These are phyloP conservation scores for Botryococcus braunii DNA, from an alignment of 163 green algal species.

Conservation along the genomic window DNA sequence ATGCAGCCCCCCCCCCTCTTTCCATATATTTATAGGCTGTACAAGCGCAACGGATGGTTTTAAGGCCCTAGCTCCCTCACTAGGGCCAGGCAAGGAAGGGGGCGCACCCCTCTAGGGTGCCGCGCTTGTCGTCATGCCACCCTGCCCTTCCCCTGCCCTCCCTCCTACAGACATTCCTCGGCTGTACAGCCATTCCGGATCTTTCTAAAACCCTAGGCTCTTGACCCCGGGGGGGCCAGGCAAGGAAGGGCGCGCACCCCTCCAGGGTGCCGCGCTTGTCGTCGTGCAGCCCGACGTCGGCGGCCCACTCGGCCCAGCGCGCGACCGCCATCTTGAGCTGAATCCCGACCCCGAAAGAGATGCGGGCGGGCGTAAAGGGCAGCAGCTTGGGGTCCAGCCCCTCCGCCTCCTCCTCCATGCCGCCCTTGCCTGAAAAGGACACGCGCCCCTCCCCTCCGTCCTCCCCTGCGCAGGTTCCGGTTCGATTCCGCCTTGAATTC, in stretches of 20 bases:
- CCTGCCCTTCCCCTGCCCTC: constrained; percentile 3
- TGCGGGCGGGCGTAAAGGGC: constrained; percentile 46
- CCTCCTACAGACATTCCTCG: too few species aligned
- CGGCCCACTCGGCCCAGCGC: constrained; percentile 43
- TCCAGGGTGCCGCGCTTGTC: constrained; percentile 19
- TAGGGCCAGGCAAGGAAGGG: constrained; percentile 9
- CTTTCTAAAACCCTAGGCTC: too few species aligned
- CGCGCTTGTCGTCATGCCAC: too few species aligned
- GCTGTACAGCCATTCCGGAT: too few species aligned
- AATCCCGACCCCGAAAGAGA: constrained; percentile 61
- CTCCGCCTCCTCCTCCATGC: background rate
- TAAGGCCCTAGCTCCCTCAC: too few species aligned
- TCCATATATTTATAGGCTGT: too few species aligned
- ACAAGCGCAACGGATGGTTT: too few species aligned
- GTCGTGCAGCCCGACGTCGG: constrained; percentile 31
- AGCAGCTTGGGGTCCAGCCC: constrained; percentile 29
- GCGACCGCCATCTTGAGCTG: constrained; percentile 61
- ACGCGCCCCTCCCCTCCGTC: background rate
- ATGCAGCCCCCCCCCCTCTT: too few species aligned
- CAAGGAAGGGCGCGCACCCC: constrained; percentile 15
- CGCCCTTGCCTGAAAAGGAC: background rate
- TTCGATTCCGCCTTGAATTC: too few species aligned
- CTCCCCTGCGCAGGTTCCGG: too few species aligned
- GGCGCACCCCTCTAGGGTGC: constrained; percentile 21
- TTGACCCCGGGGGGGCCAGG: too few species aligned